Evolutionary conservation across 2,329 filamentous ascomycete species (phyloP), one percentile per base, ranked within the genome.

Genomic region (Fusarium phyllophilum): DNA sequence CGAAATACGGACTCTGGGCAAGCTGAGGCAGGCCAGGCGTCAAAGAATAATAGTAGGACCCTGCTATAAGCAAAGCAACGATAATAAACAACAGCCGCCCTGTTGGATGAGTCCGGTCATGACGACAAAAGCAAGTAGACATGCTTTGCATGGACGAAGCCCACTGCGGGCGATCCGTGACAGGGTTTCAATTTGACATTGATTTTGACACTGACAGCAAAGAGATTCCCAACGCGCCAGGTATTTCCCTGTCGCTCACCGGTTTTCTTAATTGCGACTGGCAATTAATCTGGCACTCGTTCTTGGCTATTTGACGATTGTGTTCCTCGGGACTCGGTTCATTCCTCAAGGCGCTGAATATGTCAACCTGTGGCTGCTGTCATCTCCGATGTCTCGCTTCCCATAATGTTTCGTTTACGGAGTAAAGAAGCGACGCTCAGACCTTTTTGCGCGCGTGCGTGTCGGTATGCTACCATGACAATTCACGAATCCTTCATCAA

Each of bases 131-230:
- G 71, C 66, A 74, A 73, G 24, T 46, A 68, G 63, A 52, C 63
- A 74, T 74, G 72, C 68, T 74, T 64, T 74, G 68, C 72, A 74
- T 72, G 59, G 63, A 68, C 57, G 26, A 57, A 71, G 70, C 48
- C 66, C 49, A 70, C 70, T 48, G 63, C 62, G 51, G 58, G 36
- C 67, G 67, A 70, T 70, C 67, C 66, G 33, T 70, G 59, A 54
- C 67, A 70, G 66, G 67, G 67, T 70, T 55, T 26, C 51, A 34
- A 70, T 70, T 65, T 65, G 59, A 70, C 65, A 69, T 42, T 68
- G 54, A 45, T 44, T 41, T 29, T 38, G 49, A 67, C 44, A 29
- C 41, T 65, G 44, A 51, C 57, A 65, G 41, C 29, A 38, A 52
- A 34, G 36, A 34, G 18, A 44, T 51, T 49, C 24, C 52, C 41